A percentile compares a stretch with the other conserved stretches of the same genome.
These are phyloP conservation scores for Boletus sensibilis DNA, from an alignment of 768 basidiomycete species.

Conservation along the genomic window DNA sequence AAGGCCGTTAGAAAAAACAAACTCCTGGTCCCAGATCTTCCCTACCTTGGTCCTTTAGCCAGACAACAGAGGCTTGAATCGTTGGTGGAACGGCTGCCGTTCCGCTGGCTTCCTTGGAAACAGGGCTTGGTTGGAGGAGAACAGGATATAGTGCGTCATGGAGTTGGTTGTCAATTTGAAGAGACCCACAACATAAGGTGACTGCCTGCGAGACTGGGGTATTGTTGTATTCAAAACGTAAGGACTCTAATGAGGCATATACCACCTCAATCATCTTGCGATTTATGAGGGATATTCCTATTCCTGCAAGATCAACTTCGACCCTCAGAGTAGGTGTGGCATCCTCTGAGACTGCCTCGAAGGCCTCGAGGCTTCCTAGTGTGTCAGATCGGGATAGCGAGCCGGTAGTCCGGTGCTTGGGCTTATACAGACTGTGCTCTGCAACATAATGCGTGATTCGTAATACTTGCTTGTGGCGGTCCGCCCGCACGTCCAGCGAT, in stretches of 20 bases:
- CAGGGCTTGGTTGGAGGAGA: constrained; percentile 89
- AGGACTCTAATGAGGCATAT: constrained; percentile 73
- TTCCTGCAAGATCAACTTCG: constrained; percentile 77
- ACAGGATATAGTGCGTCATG: constrained; percentile 96
- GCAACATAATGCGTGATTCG: constrained; percentile 85
- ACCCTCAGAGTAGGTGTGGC: constrained; percentile 63
- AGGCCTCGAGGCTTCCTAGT: constrained; percentile 66
- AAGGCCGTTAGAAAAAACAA: neutral
- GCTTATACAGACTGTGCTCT: constrained; percentile 86
- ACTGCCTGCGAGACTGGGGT: constrained; percentile 78
- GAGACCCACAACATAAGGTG: constrained; percentile 75
- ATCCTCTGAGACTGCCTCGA: constrained; percentile 83
- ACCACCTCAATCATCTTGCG: constrained; percentile 84
- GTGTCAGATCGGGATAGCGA: constrained; percentile 64
- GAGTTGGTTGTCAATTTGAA: constrained; percentile 97
- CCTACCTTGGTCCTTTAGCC: constrained; percentile 90
- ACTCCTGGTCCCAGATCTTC: neutral
- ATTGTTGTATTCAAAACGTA: constrained; percentile 84
- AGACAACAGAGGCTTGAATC: constrained; percentile 81
- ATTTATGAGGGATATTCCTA: constrained; percentile 92
- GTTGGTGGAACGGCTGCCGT: constrained; percentile 79
- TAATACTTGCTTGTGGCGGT: constrained; percentile 79
- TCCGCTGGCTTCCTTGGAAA: constrained; percentile 70
- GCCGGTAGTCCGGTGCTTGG: constrained; percentile 48
- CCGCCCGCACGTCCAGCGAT: constrained; percentile 91